phyloP scores from a whole-genome alignment of 345 rosid species.

The Psidium friedrichsthalianum region DNA sequence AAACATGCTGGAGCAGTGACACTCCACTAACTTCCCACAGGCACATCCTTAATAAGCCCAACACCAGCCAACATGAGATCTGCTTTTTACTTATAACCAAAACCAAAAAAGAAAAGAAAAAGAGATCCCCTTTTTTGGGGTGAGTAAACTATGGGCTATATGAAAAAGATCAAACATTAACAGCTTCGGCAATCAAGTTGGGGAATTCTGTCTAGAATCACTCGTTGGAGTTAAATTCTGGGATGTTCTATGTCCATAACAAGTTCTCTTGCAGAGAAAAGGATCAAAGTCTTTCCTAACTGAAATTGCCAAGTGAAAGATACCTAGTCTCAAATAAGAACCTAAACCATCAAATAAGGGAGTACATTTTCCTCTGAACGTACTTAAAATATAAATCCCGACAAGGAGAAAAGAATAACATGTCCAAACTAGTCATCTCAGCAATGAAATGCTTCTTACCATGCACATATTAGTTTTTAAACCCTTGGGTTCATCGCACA shows the following conservation, averaged over 20 bases:
- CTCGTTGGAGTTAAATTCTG: background rate
- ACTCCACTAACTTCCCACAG: background rate
- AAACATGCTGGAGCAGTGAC: background rate
- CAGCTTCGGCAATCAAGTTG: background rate
- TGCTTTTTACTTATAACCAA: background rate
- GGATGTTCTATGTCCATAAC: background rate
- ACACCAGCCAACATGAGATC: background rate
- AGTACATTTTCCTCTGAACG: background rate
- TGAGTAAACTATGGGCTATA: background rate
- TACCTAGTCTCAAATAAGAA: background rate
- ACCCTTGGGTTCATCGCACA: slow-evolving; percentile 99
- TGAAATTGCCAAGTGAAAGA: background rate
- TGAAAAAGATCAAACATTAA: background rate
- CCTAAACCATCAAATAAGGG: background rate
- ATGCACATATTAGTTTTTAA: slow-evolving; percentile 97
- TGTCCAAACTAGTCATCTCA: background rate
- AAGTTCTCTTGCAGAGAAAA: background rate
- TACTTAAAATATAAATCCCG: background rate
- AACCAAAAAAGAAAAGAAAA: background rate
- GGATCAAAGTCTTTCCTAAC: background rate
- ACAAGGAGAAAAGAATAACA: background rate
- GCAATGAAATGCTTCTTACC: slow-evolving; percentile 35
- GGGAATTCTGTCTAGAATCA: background rate
- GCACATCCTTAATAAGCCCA: background rate
- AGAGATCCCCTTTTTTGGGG: background rate